Evolutionary conservation across 2,329 filamentous ascomycete genomes (phyloP).

Genomic region (Talaromyces verruculosus): DNA sequence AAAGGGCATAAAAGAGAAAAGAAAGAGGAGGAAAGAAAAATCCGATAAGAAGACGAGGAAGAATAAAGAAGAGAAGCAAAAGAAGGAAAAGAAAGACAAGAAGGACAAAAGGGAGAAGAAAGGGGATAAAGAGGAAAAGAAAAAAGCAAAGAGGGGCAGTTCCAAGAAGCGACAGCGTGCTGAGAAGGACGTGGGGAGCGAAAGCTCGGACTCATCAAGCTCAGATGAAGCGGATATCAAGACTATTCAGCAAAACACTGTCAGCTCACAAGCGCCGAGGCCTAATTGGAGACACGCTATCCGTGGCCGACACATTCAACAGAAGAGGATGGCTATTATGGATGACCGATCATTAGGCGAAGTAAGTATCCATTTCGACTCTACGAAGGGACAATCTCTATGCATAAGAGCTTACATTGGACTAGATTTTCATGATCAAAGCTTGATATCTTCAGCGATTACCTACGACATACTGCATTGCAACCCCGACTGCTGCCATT

Average conservation of each 20-base stretch:
- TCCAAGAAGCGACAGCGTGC: constrained; percentile 38
- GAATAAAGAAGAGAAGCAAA: constrained; percentile 11
- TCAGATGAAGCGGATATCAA: constrained; percentile 9
- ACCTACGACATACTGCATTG: neutral
- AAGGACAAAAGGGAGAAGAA: constrained; percentile 29
- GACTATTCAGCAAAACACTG: constrained; percentile 41
- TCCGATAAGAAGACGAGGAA: constrained; percentile 15
- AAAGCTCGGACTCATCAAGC: constrained; percentile 27
- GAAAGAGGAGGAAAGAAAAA: constrained; percentile 40
- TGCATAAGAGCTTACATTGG: constrained; percentile 22
- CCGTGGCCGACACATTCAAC: constrained; percentile 78
- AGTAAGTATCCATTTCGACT: constrained; percentile 53
- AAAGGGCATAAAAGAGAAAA: constrained; percentile 31
- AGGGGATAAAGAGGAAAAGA: constrained; percentile 3
- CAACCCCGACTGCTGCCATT: neutral
- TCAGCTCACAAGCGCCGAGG: constrained; percentile 49
- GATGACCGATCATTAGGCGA: constrained; percentile 83
- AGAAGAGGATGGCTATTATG: constrained; percentile 80
- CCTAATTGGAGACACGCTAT: constrained; percentile 67
- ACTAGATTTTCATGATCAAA: constrained; percentile 41
- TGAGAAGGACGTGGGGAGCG: constrained; percentile 26
- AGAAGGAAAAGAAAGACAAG: constrained; percentile 12
- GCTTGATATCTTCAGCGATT: constrained; percentile 21
- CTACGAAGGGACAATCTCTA: neutral
- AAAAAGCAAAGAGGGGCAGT: constrained; percentile 12